Base-by-base conservation (phyloP, 2,329 filamentous ascomycete genomes). In the Purpureocillium takamizusanense region DNA sequence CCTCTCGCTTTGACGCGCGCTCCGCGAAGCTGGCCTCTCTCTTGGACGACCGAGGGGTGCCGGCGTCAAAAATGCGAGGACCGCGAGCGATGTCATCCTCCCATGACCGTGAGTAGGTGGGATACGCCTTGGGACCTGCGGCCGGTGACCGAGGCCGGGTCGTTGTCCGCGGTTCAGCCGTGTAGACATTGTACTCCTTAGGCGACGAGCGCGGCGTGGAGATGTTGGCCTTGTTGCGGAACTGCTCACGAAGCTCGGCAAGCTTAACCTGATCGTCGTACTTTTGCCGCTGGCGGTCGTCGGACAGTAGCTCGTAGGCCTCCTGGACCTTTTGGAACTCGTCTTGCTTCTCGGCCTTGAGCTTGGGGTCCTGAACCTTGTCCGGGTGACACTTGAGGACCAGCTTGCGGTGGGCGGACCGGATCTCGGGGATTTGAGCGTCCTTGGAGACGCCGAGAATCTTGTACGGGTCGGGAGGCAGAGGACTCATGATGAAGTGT, bases 241-340 rank as follows among this genome's bases (percentile, higher is more conserved):
- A 53, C 48, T 74, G 62, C 59, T 75, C 77, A 55, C 74, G 74
- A 51, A 86, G 63, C 55, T 81, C 76, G 36, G 75, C 76, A 45
- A 89, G 60, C 51, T 72, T 78, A 44, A 83, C 69, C 55, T 81
- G 74, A 37, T 87, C 79, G 61, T 97, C 87, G 60, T 95, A 95
- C 48, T 80, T 78, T 42, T 68, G 62, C 42, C 86, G 72, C 55
- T 81, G 78, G 7, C 66, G 70, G 21, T 90, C 83, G 55, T 95
- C 82, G 53, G 78, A 85, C 43, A 98, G 76, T 23, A 92, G 70
- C 62, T 97, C 92, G 62, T 95, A 98, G 36, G 92, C 89, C 51
- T 89, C 78, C 60, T 95, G 89, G 27, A 97, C 86, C 57, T 79
- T 81, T 62, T 95, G 88, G 54, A 97, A 98, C 61, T 94, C 82